These are phyloP conservation scores for Oryza meyeriana DNA, from an alignment of 176 grass and related monocot genomes.

Conservation along the genomic window DNA sequence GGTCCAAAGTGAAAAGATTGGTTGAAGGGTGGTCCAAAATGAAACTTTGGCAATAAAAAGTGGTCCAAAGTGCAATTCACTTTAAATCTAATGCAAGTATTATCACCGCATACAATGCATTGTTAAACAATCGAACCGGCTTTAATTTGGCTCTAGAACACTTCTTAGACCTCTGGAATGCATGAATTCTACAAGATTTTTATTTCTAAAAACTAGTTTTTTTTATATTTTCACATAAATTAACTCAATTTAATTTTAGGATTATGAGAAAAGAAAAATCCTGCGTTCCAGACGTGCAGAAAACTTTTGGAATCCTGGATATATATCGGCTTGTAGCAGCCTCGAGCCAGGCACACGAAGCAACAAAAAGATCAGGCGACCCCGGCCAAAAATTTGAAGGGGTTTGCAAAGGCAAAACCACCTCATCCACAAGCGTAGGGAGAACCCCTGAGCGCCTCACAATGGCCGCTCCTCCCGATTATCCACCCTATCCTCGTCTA, in stretches of 20 bases:
- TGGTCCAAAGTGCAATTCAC: no score
- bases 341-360: background rate
- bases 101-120: no score
- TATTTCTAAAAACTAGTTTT: no score
- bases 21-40: no score
- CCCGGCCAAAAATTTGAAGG: background rate
- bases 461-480: slow-evolving; percentile 25
- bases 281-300: no score
- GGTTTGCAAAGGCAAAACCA: background rate
- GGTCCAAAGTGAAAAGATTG: no score
- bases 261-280: background rate
- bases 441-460: slow-evolving; percentile 39
- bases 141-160: no score
- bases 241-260: background rate
- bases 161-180: no score
- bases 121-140: no score
- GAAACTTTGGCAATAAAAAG: no score
- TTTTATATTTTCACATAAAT: background rate
- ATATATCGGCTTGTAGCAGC: background rate
- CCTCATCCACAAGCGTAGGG: slow-evolving; percentile 43
- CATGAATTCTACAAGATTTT: no score
- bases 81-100: no score
- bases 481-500: slow-evolving; percentile 65
- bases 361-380: background rate
- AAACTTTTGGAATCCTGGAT: background rate